Evolutionary conservation across 768 basidiomycete species (phyloP).

Genomic region (Phylloporus sp.): DNA sequence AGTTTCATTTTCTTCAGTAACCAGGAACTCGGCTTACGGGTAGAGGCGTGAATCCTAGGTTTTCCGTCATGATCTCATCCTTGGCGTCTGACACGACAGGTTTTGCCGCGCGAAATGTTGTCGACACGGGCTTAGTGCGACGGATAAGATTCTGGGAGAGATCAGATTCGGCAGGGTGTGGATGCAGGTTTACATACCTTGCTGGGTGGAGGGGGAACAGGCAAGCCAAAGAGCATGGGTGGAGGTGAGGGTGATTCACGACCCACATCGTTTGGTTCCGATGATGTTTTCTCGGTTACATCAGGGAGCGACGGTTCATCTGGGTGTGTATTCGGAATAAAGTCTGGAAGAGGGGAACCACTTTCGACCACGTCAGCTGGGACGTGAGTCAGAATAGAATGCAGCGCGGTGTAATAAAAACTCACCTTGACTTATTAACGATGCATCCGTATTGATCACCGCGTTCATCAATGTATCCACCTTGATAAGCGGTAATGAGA

Average conservation of each 20-base stretch:
- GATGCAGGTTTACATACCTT: conserved; percentile 9
- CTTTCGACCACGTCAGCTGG: conserved; percentile 7
- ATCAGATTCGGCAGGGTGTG: not conserved
- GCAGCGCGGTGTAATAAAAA: not conserved
- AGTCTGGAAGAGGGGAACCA: conserved; percentile 43
- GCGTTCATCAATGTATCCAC: conserved; percentile 51
- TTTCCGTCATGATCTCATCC: conserved; percentile 8
- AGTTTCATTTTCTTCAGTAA: not conserved
- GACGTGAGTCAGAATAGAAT: not conserved
- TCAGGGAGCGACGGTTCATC: conserved; percentile 45
- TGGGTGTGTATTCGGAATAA: conserved; percentile 50
- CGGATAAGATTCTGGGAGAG: conserved; percentile 22
- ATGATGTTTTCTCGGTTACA: conserved; percentile 7
- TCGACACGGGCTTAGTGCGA: conserved; percentile 18
- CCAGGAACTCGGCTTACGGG: conserved; percentile 18
- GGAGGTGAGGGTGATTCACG: conserved; percentile 18
- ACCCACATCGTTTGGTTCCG: conserved; percentile 11
- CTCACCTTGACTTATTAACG: conserved; percentile 29
- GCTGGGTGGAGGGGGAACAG: conserved; percentile 23
- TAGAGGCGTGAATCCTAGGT: conserved; percentile 17
- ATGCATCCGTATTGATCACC: conserved; percentile 36
- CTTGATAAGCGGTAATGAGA: conserved; percentile 41
- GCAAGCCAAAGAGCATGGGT: conserved; percentile 13
- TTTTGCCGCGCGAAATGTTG: conserved; percentile 4
- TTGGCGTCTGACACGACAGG: conserved; percentile 3